These are phyloP conservation scores for Suillus hirtellus DNA, from an alignment of 768 basidiomycete species.

Conservation along the genomic window DNA sequence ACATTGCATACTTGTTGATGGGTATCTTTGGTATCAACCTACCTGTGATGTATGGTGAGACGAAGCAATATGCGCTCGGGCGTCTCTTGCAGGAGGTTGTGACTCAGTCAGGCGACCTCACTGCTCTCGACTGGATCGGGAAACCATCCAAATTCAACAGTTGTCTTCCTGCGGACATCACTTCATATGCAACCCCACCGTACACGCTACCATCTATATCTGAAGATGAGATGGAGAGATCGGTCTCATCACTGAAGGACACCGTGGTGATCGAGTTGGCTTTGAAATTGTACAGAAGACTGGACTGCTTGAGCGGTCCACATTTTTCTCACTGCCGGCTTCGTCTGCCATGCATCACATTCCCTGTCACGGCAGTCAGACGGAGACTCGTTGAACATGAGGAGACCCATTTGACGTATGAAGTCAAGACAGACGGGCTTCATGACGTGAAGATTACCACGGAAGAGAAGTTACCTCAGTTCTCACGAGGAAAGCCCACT, in stretches of 20 bases:
- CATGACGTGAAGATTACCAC: not conserved
- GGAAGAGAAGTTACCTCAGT: not conserved
- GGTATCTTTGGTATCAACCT: conserved; percentile 1
- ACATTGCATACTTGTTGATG: not conserved
- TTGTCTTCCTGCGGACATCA: not conserved
- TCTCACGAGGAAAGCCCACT: not conserved
- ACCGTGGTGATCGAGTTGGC: not conserved
- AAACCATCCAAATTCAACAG: not conserved
- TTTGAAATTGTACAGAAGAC: not conserved
- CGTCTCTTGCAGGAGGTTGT: conserved; percentile 3
- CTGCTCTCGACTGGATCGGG: conserved; percentile 1
- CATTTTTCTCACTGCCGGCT: not conserved
- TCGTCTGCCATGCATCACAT: not conserved
- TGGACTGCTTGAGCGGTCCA: not conserved
- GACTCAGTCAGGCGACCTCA: not conserved
- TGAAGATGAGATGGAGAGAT: not conserved
- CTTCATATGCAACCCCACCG: not conserved
- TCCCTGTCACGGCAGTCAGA: not conserved
- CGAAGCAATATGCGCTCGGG: not conserved
- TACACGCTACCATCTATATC: not conserved
- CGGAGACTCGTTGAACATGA: not conserved
- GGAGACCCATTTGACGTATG: not conserved
- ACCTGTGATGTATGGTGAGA: not conserved
- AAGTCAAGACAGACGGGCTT: not conserved
- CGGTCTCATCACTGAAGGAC: not conserved